phyloP scores from a whole-genome alignment of 768 basidiomycete genomes.

The Lanmaoa pseudosensibilis region DNA sequence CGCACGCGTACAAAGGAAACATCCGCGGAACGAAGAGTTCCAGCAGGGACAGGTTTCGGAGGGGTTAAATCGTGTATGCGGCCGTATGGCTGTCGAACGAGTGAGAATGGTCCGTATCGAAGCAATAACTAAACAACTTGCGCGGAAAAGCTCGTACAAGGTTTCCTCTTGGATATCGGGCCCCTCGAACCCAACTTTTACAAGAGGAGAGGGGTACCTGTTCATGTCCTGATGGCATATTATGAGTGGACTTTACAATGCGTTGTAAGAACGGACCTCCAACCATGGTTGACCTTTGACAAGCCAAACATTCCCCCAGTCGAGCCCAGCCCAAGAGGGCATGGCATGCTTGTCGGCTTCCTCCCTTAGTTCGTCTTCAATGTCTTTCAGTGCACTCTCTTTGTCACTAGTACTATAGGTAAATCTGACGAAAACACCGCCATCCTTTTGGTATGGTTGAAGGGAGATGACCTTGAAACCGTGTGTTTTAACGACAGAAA shows the following conservation, averaged over 20 bases:
- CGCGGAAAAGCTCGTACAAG: conserved; percentile 76
- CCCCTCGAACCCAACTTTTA: conserved; percentile 86
- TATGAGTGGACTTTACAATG: background rate
- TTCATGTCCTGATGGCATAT: conserved; percentile 68
- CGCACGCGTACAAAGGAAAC: conserved; percentile 63
- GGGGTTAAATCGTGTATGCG: conserved; percentile 65
- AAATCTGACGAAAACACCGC: conserved; percentile 82
- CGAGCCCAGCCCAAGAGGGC: conserved; percentile 61
- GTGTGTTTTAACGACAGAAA: conserved; percentile 53
- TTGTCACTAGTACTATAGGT: conserved; percentile 46
- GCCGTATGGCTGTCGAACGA: conserved; percentile 67
- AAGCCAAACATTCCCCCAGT: conserved; percentile 59
- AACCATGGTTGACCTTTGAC: conserved; percentile 79
- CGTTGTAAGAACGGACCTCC: conserved; percentile 52
- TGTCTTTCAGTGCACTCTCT: conserved; percentile 42
- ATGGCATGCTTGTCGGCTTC: conserved; percentile 49
- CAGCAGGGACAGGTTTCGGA: conserved; percentile 62
- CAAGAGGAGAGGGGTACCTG: conserved; percentile 68
- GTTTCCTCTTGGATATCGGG: conserved; percentile 81
- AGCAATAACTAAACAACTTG: conserved; percentile 36
- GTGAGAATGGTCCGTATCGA: background rate
- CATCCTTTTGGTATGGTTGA: conserved; percentile 73
- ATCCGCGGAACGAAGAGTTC: conserved; percentile 62
- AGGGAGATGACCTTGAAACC: conserved; percentile 63
- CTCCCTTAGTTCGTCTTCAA: conserved; percentile 50